A percentile compares a stretch with the other conserved stretches of the same genome.
phyloP scores from a whole-genome alignment of 129 eudicot genomes.

The Solidago caesia region DNA sequence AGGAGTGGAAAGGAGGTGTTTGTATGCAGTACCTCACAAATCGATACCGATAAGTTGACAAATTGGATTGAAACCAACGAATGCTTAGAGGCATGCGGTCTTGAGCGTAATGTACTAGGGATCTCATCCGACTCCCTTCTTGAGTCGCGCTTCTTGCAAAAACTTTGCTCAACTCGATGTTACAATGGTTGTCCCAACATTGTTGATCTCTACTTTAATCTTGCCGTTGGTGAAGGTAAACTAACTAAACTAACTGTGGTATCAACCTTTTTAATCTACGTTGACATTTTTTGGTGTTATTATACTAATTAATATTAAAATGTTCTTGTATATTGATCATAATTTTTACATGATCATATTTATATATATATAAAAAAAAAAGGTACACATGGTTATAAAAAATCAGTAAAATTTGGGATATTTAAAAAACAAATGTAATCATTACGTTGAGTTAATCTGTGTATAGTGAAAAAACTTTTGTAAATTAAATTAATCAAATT shows the following conservation, averaged over 20 bases:
- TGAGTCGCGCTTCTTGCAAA: conserved; percentile 50
- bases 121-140: conserved; percentile 80
- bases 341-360: not conserved
- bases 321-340: too few relatives aligned
- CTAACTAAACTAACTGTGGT: not conserved
- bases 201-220: conserved; percentile 87
- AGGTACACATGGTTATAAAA: not conserved
- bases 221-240: conserved; percentile 90
- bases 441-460: too few relatives aligned
- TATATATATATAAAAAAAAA: too few relatives aligned
- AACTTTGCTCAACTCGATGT: conserved; percentile 77
- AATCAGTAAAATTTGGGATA: too few relatives aligned
- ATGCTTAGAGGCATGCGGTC: conserved; percentile 72
- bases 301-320: too few relatives aligned
- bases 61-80: conserved; percentile 62
- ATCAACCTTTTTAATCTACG: too few relatives aligned
- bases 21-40: conserved; percentile 64
- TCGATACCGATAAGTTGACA: conserved; percentile 57
- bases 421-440: too few relatives aligned
- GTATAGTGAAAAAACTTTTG: too few relatives aligned
- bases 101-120: conserved; percentile 60
- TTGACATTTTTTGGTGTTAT: too few relatives aligned
- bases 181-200: conserved; percentile 81
- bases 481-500: too few relatives aligned
- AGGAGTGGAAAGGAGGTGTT: conserved; percentile 57